These are phyloP conservation scores for Anthracocystis setariae DNA, from an alignment of 1,284 basidiomycete species.

Conservation along the genomic window DNA sequence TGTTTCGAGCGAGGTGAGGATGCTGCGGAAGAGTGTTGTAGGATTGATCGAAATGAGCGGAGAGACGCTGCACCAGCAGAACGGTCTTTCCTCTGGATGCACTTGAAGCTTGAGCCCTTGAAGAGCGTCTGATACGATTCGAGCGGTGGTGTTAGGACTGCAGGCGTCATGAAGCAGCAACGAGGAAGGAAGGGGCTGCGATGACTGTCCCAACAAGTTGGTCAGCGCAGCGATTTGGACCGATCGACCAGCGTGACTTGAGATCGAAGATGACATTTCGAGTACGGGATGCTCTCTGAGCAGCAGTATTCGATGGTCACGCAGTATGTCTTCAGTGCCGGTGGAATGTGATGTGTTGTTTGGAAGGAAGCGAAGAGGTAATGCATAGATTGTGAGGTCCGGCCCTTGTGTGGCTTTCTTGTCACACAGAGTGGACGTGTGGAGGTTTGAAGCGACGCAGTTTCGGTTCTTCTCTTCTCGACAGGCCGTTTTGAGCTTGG, in stretches of 20 bases:
- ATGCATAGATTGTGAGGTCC: neutral
- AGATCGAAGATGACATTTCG: slow-evolving; percentile 3
- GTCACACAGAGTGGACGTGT: slow-evolving; percentile 5
- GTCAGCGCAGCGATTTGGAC: slow-evolving; percentile 25
- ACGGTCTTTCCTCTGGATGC: slow-evolving; percentile 5
- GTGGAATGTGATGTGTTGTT: slow-evolving; percentile 2
- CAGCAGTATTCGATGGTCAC: too few species aligned
- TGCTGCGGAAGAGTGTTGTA: slow-evolving; percentile 40
- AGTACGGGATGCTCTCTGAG: neutral
- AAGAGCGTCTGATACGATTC: slow-evolving; percentile 30
- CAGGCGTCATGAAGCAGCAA: slow-evolving; percentile 46
- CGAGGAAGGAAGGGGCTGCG: slow-evolving; percentile 32
- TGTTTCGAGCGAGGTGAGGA: slow-evolving; percentile 33
- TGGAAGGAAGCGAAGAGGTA: neutral
- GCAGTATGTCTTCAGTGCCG: too few species aligned
- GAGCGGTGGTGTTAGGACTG: slow-evolving; percentile 42
- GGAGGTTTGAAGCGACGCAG: neutral
- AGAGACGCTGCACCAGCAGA: slow-evolving; percentile 28
- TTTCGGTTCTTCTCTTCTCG: slow-evolving; percentile 6
- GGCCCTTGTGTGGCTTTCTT: neutral
- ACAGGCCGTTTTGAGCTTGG: slow-evolving; percentile 3
- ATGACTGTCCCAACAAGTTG: slow-evolving; percentile 24
- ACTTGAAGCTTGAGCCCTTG: neutral
- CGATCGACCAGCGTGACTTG: slow-evolving; percentile 24
- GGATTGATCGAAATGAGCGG: slow-evolving; percentile 45